Evolutionary conservation across 1,284 basidiomycete genomes (phyloP), one percentile per base, ranked within the genome.

Genomic region (Fomes fomentarius): DNA sequence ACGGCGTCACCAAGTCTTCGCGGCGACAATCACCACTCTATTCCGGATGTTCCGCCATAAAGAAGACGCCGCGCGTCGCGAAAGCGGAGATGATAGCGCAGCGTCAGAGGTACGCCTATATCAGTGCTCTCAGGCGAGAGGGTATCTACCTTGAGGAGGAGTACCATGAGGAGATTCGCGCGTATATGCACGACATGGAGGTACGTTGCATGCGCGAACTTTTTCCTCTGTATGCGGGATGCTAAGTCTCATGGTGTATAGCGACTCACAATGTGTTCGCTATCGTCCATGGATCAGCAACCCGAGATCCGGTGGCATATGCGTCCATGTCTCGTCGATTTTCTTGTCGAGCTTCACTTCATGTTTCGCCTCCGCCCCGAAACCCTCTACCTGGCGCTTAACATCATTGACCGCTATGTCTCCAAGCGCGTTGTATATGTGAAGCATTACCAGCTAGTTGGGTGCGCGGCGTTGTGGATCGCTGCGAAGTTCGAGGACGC

Each of bases 401-500:
- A 99, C 80, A 96, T 99, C 70, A 89, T 99, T 71, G 97, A 99
- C 75, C 94, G 97, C 65, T 99, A 99, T 74, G 94, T 99, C 26
- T 98, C 97, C 48, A 94, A 96, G 65, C 93, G 97, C 41, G 91
- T 99, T 63, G 97, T 99, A 51, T 98, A 95, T 78, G 95, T 96
- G 79, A 97, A 97, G 74, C 97, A 99, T 76, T 99, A 98, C 72
- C 97, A 99, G 71, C 91, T 99, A 47, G 96, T 99, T 49, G 97
- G 97, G 30, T 99, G 97, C 68, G 94, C 96, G 12, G 95, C 97
- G 19, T 82, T 99, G 4, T 96, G 96, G 94, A 98, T 99, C 65
- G 97, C 97, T 5, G 93, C 97, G 66, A 99, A 99, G 76, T 99
- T 97, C 67, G 97, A 99, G 75, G 97, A 99, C 69, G 91, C 96